These are phyloP conservation scores for Nakaseomyces delphensis DNA, from an alignment of 1,139 yeast genomes.

Conservation along the genomic window DNA sequence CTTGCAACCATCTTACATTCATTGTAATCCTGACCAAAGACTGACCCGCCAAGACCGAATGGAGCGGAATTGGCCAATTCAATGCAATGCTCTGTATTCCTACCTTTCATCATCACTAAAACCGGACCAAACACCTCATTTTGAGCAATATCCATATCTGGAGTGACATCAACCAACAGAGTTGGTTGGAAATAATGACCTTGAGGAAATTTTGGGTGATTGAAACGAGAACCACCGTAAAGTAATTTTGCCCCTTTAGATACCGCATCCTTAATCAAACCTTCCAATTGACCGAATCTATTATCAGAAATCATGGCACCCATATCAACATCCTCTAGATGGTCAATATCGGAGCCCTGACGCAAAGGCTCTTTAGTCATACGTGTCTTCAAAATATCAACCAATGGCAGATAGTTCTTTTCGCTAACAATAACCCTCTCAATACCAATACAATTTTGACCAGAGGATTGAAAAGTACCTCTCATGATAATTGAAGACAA, in stretches of 20 bases:
- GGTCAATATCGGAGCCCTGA: constrained; percentile 86
- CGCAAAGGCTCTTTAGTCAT: constrained; percentile 47
- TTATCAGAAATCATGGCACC: constrained; percentile 87
- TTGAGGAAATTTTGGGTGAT: constrained; percentile 87
- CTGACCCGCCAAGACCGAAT: constrained; percentile 85
- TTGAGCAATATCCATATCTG: constrained; percentile 69
- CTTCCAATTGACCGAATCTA: constrained; percentile 59
- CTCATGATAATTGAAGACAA: constrained; percentile 79
- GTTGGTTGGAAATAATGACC: constrained; percentile 94
- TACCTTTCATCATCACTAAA: constrained; percentile 67
- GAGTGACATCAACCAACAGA: constrained; percentile 68
- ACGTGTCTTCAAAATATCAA: constrained; percentile 46
- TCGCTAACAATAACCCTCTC: constrained; percentile 82
- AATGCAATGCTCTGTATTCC: constrained; percentile 56
- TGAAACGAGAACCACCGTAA: constrained; percentile 68
- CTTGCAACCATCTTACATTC: constrained; percentile 57
- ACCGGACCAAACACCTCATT: constrained; percentile 94
- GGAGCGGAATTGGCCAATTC: constrained; percentile 78
- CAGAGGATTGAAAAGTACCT: constrained; percentile 94
- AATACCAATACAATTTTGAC: constrained; percentile 95
- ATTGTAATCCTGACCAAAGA: constrained; percentile 58
- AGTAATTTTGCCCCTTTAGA: constrained; percentile 69
- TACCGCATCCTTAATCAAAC: constrained; percentile 64
- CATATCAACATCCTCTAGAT: constrained; percentile 81
- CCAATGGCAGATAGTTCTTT: constrained; percentile 53